Percentiles rank a stretch among this genome's conserved stretches.
These are phyloP conservation scores for Rubia peregrina DNA, from an alignment of 305 asterid species.

Conservation along the genomic window DNA sequence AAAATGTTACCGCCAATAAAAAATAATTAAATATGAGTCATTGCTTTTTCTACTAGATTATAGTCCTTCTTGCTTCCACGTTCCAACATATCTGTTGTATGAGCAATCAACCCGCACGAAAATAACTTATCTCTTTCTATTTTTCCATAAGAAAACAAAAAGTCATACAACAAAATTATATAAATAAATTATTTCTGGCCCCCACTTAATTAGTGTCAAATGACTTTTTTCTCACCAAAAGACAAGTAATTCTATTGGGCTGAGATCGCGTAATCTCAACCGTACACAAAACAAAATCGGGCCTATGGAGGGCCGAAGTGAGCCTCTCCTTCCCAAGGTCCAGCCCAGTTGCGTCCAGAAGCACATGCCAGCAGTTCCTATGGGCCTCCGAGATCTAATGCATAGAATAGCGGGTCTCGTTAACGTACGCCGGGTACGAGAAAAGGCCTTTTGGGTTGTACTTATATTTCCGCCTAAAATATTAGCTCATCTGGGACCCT, in stretches of 20 bases:
- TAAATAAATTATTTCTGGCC: neutral
- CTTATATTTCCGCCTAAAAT: constrained; percentile 62
- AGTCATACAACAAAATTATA: neutral
- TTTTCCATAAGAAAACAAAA: neutral
- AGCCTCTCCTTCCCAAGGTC: constrained; percentile 42
- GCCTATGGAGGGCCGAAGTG: constrained; percentile 56
- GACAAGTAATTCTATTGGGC: constrained; percentile 52
- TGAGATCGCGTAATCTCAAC: constrained; percentile 43
- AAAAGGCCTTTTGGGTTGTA: constrained; percentile 65
- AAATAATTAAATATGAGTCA: too few relatives aligned
- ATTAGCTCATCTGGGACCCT: constrained; percentile 79
- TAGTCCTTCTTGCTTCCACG: too few relatives aligned
- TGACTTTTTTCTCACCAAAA: constrained; percentile 57
- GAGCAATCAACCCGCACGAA: too few relatives aligned
- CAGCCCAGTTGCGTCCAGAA: constrained; percentile 51
- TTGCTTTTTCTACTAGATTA: too few relatives aligned
- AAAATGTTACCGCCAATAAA: too few relatives aligned
- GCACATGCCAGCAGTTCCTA: constrained; percentile 68
- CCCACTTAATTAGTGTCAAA: constrained; percentile 29
- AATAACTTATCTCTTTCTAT: neutral
- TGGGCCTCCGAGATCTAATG: constrained; percentile 90
- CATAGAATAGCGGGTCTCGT: constrained; percentile 52
- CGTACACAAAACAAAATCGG: constrained; percentile 54
- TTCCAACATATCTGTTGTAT: too few relatives aligned
- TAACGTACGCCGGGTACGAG: constrained; percentile 44